Evolutionary conservation across 139 green algal species (phyloP).

Genomic region (Chlamydomonas eustigma): DNA sequence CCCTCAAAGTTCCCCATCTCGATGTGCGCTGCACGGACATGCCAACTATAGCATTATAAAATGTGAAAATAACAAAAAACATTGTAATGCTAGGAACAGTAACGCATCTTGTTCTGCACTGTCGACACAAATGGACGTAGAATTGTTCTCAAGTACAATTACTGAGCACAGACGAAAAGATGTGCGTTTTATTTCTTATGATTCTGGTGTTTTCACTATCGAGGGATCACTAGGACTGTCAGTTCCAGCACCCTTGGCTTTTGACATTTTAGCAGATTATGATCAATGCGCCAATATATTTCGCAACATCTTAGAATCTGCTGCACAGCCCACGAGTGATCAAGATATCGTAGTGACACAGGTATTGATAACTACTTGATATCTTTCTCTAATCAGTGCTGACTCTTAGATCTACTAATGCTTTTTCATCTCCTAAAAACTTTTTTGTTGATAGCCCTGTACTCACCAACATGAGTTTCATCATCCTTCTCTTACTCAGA

Average conservation of each 20-base stretch:
- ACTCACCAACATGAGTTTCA: not conserved
- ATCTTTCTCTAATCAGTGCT: not conserved
- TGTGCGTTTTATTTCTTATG: not conserved
- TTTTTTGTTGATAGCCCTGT: not conserved
- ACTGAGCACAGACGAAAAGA: not conserved
- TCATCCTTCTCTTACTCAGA: conserved; percentile 18
- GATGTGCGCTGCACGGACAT: too few relatives aligned
- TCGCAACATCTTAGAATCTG: not conserved
- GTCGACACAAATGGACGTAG: too few relatives aligned
- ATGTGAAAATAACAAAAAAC: too few relatives aligned
- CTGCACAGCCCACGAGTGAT: not conserved
- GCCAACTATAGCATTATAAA: too few relatives aligned
- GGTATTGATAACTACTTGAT: not conserved
- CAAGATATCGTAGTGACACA: not conserved
- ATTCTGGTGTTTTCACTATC: conserved; percentile 9
- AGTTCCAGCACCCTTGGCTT: not conserved
- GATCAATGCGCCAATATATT: not conserved
- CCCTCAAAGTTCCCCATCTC: too few relatives aligned
- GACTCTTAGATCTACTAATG: not conserved
- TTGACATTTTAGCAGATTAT: not conserved
- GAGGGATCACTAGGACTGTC: not conserved
- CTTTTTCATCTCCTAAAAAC: not conserved
- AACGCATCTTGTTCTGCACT: too few relatives aligned
- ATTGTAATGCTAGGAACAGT: too few relatives aligned
- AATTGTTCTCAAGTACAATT: too few relatives aligned